Evolutionary conservation across 805 yeast genomes (phyloP).

Genomic region (Yarrowia sp.): DNA sequence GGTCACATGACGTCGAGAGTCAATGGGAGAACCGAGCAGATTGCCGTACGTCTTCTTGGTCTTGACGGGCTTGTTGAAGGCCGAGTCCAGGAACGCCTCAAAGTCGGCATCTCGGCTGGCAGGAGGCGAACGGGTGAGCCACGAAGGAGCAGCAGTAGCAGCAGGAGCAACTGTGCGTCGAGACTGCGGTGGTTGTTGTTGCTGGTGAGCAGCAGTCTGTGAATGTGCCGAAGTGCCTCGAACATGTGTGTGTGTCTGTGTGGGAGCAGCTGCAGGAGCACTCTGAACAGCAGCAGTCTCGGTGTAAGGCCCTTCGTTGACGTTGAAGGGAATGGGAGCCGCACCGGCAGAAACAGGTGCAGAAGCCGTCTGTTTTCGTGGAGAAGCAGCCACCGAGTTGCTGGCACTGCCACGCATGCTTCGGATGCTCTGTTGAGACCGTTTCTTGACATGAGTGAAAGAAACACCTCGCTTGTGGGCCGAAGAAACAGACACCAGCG

Average conservation of each 20-base stretch:
- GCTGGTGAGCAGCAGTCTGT: too few species aligned
- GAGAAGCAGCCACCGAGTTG: conserved; percentile 3
- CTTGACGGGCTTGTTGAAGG: conserved; percentile 21
- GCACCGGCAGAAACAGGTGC: neutral
- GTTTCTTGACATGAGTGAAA: conserved; percentile 27
- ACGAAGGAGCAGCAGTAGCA: neutral
- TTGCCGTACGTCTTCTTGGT: conserved; percentile 16
- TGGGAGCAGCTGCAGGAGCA: neutral
- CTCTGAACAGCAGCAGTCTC: neutral
- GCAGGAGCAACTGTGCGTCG: neutral
- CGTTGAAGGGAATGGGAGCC: neutral
- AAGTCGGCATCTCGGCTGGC: neutral
- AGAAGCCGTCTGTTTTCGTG: neutral
- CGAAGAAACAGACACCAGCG: conserved; percentile 33
- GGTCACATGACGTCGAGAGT: neutral
- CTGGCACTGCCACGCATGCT: conserved; percentile 22
- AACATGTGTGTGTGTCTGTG: neutral
- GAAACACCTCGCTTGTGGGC: conserved; percentile 33
- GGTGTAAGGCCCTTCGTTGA: neutral
- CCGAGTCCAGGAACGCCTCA: conserved; percentile 14
- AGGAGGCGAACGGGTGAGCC: conserved; percentile 4
- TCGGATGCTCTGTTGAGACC: conserved; percentile 13
- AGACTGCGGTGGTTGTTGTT: neutral
- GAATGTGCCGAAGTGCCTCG: too few species aligned
- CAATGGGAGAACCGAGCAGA: neutral